Evolutionary conservation across 768 basidiomycete species (phyloP), one percentile per base, ranked within the genome.

Genomic region (Clitopilus hobsonii): DNA sequence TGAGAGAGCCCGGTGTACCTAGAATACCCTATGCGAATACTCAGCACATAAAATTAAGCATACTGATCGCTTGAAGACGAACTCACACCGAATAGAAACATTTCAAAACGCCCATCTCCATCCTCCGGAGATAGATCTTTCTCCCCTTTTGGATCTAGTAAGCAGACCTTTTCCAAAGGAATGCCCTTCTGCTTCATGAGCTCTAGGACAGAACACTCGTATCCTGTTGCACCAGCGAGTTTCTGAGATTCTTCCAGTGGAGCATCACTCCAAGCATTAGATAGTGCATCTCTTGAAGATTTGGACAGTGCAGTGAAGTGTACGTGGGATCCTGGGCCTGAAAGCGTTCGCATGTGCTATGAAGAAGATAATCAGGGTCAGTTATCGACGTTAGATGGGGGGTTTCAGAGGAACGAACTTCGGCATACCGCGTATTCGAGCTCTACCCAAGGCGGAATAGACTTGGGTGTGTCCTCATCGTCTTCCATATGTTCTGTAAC

Each of bases 141-240:
- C 52, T 83, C 74, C 0, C 94, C 94, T 65, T 86, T 90, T 1
- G 97, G 97, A 67, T 99, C 97, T n/a, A 99, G 80, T 14, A 99
- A 73, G 64, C 97, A 99, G 8, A 97, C 89, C 61, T 79, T 79
- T 0, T 83, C 76, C 3, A 86, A 75, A 53, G 55, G 79, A 53
- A 61, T 67, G 32, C 59, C 72, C 2, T 62, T 61, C 41, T 57
- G 41, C 49, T 77, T 70, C 69, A 94, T 81, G n/a, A 89, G 70
- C 2, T 85, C 77, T 20, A 84, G 63, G 0, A 94, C 75, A 4
- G 83, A 77, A 11, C 70, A 63, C 28, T 76, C 73, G 63, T 84
- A 77, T 47, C 78, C 81, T 23, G 71, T 69, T 1, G 76, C 77
- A 20, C 67, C 60, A 0, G 79, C 77, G 13, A 71, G 64, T 29